Conservation (phyloP, 2,329 filamentous ascomycete species). For the Nothophoma quercina region DNA sequence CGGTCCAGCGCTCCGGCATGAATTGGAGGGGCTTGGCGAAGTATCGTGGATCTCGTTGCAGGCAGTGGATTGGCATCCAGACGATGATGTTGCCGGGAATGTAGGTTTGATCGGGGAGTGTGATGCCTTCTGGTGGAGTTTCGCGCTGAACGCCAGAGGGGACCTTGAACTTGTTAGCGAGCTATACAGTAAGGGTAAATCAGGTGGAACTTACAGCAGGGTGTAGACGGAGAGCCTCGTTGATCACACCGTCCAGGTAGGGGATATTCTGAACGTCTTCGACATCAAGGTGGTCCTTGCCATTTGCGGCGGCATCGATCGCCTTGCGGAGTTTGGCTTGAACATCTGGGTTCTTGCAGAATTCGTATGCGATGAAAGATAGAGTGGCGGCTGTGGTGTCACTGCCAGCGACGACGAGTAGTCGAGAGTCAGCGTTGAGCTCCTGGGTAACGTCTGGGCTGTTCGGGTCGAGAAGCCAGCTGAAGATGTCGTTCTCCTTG, state of each 20-base stretch:
- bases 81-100: constrained; percentile 41
- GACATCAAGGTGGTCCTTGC: constrained; percentile 34
- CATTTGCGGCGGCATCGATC: constrained; percentile 25
- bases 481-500: constrained; percentile 39
- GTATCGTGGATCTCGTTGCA: constrained; percentile 42
- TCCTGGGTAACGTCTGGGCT: constrained; percentile 29
- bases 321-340: constrained; percentile 33
- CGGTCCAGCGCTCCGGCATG: constrained; percentile 43
- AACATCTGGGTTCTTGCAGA: constrained; percentile 32
- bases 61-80: constrained; percentile 40
- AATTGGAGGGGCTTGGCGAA: constrained; percentile 34
- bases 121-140: constrained; percentile 44
- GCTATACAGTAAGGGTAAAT: background rate
- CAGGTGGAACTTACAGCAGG: constrained; percentile 30
- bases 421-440: constrained; percentile 36
- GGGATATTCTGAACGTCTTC: constrained; percentile 36
- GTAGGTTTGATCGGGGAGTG: constrained; percentile 37
- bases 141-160: constrained; percentile 43
- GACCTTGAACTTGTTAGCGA: constrained; percentile 28
- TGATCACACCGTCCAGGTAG: constrained; percentile 42
- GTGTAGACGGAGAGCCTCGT: constrained; percentile 42
- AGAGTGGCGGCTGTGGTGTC: constrained; percentile 42
- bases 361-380: constrained; percentile 39
- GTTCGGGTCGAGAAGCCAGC: constrained; percentile 32
- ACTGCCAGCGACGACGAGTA: constrained; percentile 43